Base-by-base conservation (phyloP, 2,329 filamentous ascomycete species). In the Emergomyces pasteurianus region DNA sequence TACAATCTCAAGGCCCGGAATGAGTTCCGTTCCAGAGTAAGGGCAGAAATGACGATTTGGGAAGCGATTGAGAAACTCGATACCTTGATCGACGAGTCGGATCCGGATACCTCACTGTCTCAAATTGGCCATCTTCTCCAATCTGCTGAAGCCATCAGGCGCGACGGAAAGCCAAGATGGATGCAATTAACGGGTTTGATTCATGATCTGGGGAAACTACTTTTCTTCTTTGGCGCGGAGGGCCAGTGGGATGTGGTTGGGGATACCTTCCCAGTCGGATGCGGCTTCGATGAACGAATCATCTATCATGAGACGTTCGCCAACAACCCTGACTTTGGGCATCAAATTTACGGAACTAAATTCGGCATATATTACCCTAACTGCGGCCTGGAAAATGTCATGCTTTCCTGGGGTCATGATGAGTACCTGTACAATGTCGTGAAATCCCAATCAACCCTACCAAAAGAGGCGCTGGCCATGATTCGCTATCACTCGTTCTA, bases 201-300 rank as follows among this genome's bases (percentile, higher is more conserved):
- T 59, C 69, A 72, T 60, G 70, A 72, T 36, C 63, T 72, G 9
- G 69, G 69, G n/a, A 71, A 71, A 61, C 66, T 71, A 2, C 62
- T 72, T 14, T 69, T 67, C 60, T 70, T 72, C 65, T 72, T 67
- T 77, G 88, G 85, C 62, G 89, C 88, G n/a, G 78, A 87, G 68
- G 90, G 90, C 57, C 91, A 96, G 77, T 96, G 91, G 91, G 91
- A 95, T 70, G 90, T 95, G 4, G 91, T 96, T 31, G 91, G 91
- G 61, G 76, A 79, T 60, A 78, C 77, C 0, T 79, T 79, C 67
- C 74, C 75, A 36, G 76, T 79, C 12, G 77, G 77, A 40, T 76
- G 74, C 61, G 75, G 66, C 26, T 79, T 77, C 70, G 86, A 90
- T 70, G 78, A 86, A 62, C 79, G 81, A 66, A 92, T 92, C 78